Base-by-base conservation (phyloP, 2,329 filamentous ascomycete species). In the Aspergillus brunneoviolaceus region DNA sequence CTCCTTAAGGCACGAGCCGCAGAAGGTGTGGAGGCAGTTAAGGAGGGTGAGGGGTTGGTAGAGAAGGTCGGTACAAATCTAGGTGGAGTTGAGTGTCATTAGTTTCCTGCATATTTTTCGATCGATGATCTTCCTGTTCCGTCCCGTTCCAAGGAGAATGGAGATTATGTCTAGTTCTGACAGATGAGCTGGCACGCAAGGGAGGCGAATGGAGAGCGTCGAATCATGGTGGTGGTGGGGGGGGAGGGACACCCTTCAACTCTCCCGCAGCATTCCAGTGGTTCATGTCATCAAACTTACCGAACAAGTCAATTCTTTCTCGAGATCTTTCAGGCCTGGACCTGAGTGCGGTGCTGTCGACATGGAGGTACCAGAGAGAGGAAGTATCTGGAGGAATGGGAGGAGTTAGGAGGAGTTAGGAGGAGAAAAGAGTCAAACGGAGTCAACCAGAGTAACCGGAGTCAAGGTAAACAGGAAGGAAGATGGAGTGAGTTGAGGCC, bases 21-120 rank as follows among this genome's bases (percentile, higher is more conserved):
- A 99, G 77, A 96, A 99, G 50, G 94, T 97, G 78, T 96, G 92
- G 49, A 96, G 85, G 74, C 92, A 96, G 80, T 96, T 91, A 75
- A 96, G 90, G 53, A 96, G 87, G 29, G 92, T 96, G 65, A 96
- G 84, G 35, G 93, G 92, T 75, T 96, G 91, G 78, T 92, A 96
- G 64, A 96, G 87, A 65, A 96, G 85, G 76, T 98, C 95, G 69
- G 94, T 96, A 82, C 95, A 99, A 71, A 99, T 99, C 93, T 97
- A 48, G 42, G 6, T 19, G 39, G 14, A 16, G 6, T 29, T 29
- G 27, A 10, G 2, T 29, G 27, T 9, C 27, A 29, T 29, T 29
- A 29, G 9, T 6, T 29, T 3, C 27, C 27, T 29, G 27, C 27
- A 29, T 29, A 45, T 45, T 35, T 35, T 35, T 45, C 39, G n/a